Conservation (phyloP, 2,329 filamentous ascomycete genomes). For the Ceratocystis albifundus region DNA sequence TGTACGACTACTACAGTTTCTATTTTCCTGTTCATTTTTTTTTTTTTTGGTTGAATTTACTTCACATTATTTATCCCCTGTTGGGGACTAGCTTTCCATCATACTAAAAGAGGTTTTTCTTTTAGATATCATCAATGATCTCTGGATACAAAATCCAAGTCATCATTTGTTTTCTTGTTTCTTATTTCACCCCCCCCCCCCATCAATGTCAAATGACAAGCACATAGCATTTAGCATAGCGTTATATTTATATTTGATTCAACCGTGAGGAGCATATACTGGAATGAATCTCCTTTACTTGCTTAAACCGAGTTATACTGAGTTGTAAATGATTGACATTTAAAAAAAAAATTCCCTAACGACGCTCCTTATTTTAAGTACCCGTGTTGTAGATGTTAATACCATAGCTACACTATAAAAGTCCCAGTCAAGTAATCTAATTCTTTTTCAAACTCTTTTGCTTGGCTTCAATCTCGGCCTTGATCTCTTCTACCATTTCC, state of each 20-base stretch:
- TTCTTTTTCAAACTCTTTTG: slow-evolving; percentile 5
- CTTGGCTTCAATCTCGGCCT: slow-evolving; percentile 51
- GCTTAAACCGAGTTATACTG: too few relatives aligned
- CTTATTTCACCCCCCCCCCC: neutral
- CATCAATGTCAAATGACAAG: neutral
- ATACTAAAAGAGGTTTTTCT: slow-evolving; percentile 3
- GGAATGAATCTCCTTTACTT: too few relatives aligned
- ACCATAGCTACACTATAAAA: neutral
- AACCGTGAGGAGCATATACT: neutral
- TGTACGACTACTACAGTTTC: slow-evolving; percentile 17
- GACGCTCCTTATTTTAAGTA: too few relatives aligned
- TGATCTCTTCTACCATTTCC: slow-evolving; percentile 65
- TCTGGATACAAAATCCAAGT: neutral
- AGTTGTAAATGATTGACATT: too few relatives aligned
- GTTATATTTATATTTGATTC: slow-evolving; percentile 3
- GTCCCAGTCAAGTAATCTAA: neutral
- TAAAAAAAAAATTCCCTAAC: too few relatives aligned
- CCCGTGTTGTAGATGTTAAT: too few relatives aligned
- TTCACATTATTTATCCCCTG: neutral
- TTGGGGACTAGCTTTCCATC: neutral
- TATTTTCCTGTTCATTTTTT: slow-evolving; percentile 22
- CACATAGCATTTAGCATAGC: slow-evolving; percentile 3
- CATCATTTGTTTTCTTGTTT: slow-evolving; percentile 12
- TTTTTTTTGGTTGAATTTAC: slow-evolving; percentile 21
- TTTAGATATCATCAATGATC: slow-evolving; percentile 9